Base-by-base conservation (phyloP, 805 yeast genomes). In the Jamesozyma gamospora region DNA sequence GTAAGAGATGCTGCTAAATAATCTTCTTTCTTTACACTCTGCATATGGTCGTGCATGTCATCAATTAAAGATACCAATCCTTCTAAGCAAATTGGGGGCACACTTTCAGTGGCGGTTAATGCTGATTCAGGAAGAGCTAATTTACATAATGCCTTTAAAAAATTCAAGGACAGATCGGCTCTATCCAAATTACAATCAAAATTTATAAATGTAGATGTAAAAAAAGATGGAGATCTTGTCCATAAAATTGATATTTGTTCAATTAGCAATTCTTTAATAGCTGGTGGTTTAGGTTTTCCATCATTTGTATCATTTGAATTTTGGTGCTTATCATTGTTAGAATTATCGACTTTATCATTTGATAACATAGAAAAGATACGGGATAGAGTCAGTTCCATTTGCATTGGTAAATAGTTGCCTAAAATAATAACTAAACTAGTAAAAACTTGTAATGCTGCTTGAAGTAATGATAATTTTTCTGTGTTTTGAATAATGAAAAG, bases 51-150 rank as follows among this genome's bases (percentile, higher is more conserved):
- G 47, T 73, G 71, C 34, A 84, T 66, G 13, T 79, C 78, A 42
- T 75, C 73, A 32, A 88, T 66, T 41, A 82, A 77, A 2, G 83
- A 71, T 17, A 90, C 65, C 3, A 92, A 59, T 1, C 96, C 95
- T 51, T 92, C 97, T 37, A 92, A 66, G 52, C 97, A 90, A 7
- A 87, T 72, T 0, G 97, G 96, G 0, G 98, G 97, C 1, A 90
- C 94, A 51, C 75, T 80, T 30, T 82, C 84, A 0, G 95, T 83
- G 0, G 94, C 79, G 50, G 72, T 67, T 9, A 70, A 51, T 0
- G 96, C 94, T 10, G 90, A 74, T 53, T 87, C 95, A 0, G 97
- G 94, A 33, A 85, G 71, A 0, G 96, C 79, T 26, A 87, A 65
- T 37, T 81, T 74, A 39, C 94, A 77, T 39, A 92, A 67, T 34